These are phyloP conservation scores for Pelargonium citronellum DNA, from an alignment of 441 rosid species.

Conservation along the genomic window DNA sequence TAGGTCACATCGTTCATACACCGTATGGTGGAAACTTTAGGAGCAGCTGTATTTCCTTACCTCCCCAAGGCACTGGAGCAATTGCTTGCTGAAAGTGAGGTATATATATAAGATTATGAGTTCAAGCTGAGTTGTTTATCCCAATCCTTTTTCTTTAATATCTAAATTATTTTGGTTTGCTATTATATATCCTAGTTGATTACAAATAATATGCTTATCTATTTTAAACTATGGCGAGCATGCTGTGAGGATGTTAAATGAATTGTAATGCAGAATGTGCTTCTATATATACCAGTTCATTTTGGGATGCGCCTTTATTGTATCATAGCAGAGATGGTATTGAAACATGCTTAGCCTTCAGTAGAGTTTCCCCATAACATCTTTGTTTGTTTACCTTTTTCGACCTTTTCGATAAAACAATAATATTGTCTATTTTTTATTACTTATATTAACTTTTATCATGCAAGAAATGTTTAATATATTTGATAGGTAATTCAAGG, in stretches of 20 bases:
- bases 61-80: slow-evolving; percentile 28
- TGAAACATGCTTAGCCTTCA: not conserved
- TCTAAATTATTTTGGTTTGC: not conserved
- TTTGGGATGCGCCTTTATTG: no score
- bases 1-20: slow-evolving; percentile 29
- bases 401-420: not conserved
- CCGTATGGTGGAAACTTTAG: slow-evolving; percentile 31
- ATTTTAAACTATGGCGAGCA: not conserved
- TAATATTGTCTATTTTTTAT: not conserved
- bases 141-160: not conserved
- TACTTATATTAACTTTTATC: not conserved
- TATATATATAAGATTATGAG: slow-evolving; percentile 24
- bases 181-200: not conserved
- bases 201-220: not conserved
- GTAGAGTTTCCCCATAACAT: not conserved
- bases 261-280: not conserved
- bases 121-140: not conserved
- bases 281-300: no score
- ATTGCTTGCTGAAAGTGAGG: slow-evolving; percentile 80
- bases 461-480: not conserved
- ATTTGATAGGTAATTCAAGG: not conserved
- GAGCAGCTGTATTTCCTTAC: slow-evolving; percentile 27
- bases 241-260: not conserved
- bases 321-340: no score
- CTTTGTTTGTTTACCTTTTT: not conserved